Base-by-base conservation (phyloP, 495 filamentous ascomycete genomes). In the Rostrohypoxylon terebratum region DNA sequence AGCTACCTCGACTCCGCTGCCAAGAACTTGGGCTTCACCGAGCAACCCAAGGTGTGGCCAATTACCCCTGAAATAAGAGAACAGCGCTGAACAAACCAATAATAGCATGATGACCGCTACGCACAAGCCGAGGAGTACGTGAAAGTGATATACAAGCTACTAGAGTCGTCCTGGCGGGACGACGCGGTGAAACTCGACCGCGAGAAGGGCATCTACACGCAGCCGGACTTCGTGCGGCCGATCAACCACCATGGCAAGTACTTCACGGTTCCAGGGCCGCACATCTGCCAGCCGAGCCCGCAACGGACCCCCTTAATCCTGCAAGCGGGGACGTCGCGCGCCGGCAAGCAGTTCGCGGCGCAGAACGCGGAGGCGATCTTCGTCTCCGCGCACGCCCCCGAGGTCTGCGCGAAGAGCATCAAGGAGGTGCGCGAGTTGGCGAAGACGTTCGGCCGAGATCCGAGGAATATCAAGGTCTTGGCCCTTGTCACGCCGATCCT, bases 171-270 rank as follows among this genome's bases (percentile, higher is more conserved):
- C 9, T 92, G 90, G 90, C 83, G 89, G 5, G 84, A 87, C 62
- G 90, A 92, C 66, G 89, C 90, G 44, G 87, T 92, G 0, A 77
- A 85, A 20, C 83, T 85, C 4, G 86, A 92, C 67, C 83, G 84
- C 44, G 74, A 84, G 57, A 79, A 75, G 10, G 86, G 86, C 1
- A 79, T 90, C 64, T 91, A 90, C 80, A 87, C 87, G 3, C 85
- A 89, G 31, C 90, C 90, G 1, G 71, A 82, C 3, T 82, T 83
- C 5, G 85, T 92, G 1, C 80, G 89, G 3, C 73, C 87, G 64
- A 92, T 93, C 79, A 87, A 91, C 79, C 90, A 92, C 77, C 67
- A 78, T 1, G 90, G 91, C 33, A 87, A 90, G 71, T 90, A 87
- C 80, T 92, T 89, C 80, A 79, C 75, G 3, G 88, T 92, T 0